Evolutionary conservation across 108 stramenopile species (phyloP).

Genomic region (Mayamaea pseudoterrestris): DNA sequence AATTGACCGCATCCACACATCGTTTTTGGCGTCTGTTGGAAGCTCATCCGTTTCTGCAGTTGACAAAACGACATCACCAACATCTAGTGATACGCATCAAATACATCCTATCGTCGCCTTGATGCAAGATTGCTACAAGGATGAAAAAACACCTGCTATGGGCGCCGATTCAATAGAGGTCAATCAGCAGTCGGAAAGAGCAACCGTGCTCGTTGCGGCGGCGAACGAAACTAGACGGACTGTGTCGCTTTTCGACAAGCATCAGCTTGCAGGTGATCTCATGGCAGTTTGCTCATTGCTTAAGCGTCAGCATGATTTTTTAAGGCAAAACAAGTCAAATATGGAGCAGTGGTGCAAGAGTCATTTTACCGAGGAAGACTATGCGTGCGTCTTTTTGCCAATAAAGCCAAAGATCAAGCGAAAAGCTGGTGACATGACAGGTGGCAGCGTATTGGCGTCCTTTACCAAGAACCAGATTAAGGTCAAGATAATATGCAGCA

Average conservation of each 20-base stretch:
- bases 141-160: not conserved
- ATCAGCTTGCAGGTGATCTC: slow-evolving; percentile 18
- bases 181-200: not conserved
- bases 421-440: not conserved
- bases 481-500: not conserved
- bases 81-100: slow-evolving; percentile 11
- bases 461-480: not conserved
- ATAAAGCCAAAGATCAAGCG: not conserved
- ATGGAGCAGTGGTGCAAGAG: slow-evolving; percentile 43
- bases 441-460: not conserved
- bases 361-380: slow-evolving; percentile 27
- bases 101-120: no score
- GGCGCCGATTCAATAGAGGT: slow-evolving; percentile 8
- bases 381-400: slow-evolving; percentile 6
- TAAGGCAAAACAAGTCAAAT: slow-evolving; percentile 26
- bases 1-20: slow-evolving; percentile 24
- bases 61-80: slow-evolving; percentile 10
- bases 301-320: slow-evolving; percentile 33
- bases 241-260: slow-evolving; percentile 13
- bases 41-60: no score
- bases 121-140: slow-evolving; percentile 3
- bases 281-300: slow-evolving; percentile 23
- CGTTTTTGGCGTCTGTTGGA: no score
- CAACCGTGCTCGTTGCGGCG: no score
- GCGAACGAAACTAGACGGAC: slow-evolving; percentile 10